Conservation (phyloP, 2,329 filamentous ascomycete genomes). For the Xylariaceae sp. region DNA sequence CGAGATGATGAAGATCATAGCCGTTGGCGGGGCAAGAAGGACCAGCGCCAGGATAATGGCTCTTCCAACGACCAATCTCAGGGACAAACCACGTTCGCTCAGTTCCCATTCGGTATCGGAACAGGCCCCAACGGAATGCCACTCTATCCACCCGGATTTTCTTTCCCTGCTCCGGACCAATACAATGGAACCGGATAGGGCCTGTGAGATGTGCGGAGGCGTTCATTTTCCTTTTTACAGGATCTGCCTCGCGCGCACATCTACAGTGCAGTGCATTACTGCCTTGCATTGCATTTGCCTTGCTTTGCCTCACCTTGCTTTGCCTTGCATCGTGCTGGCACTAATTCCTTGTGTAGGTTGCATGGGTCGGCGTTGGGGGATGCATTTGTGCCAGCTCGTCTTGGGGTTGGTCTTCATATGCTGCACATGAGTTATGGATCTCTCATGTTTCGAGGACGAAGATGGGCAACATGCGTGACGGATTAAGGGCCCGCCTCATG, state of each 20-base stretch:
- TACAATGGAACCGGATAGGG: conserved; percentile 15
- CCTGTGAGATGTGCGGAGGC: neutral
- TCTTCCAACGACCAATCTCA: conserved; percentile 23
- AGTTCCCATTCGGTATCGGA: conserved; percentile 42
- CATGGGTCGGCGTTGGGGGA: conserved; percentile 17
- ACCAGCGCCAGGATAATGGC: conserved; percentile 30
- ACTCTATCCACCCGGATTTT: conserved; percentile 45
- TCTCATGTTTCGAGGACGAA: too few relatives aligned
- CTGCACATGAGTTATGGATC: conserved; percentile 4
- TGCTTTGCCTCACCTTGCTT: neutral
- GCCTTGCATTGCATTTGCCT: neutral
- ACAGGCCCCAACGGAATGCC: conserved; percentile 48
- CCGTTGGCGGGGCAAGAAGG: conserved; percentile 31
- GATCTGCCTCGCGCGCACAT: neutral
- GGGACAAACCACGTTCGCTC: conserved; percentile 30
- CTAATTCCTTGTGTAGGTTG: conserved; percentile 11
- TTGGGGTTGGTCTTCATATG: neutral
- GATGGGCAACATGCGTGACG: too few relatives aligned
- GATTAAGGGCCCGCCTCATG: too few relatives aligned
- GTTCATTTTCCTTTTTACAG: neutral
- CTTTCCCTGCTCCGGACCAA: conserved; percentile 36
- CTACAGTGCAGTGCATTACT: neutral
- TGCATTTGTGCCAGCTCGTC: conserved; percentile 2
- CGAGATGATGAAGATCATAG: conserved; percentile 35
- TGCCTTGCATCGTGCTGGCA: neutral